phyloP scores from a whole-genome alignment of 345 rosid genomes.

The Citrus medica region DNA sequence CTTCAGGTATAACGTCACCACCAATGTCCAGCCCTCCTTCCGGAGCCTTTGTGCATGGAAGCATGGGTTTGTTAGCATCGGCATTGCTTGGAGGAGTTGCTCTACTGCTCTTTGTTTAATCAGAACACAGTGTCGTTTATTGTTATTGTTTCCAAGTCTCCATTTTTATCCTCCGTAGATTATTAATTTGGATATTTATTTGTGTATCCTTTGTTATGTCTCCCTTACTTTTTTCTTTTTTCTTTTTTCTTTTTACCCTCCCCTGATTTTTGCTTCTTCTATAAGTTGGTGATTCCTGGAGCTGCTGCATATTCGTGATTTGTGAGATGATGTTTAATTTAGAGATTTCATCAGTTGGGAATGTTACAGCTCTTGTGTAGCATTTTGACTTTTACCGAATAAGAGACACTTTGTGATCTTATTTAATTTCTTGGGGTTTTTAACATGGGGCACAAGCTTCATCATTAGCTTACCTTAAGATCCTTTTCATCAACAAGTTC shows the following conservation, averaged over 20 bases:
- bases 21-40: constrained; percentile 3
- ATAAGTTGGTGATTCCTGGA: constrained; percentile 23
- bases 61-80: constrained; percentile 16
- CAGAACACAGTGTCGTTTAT: neutral
- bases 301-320: constrained; percentile 27
- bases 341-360: constrained; percentile 11
- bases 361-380: constrained; percentile 25
- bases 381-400: constrained; percentile 28
- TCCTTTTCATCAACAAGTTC: neutral
- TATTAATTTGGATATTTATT: constrained; percentile 25
- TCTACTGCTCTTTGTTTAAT: constrained; percentile 30
- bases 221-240: too few species aligned
- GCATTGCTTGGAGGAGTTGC: constrained; percentile 33
- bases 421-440: neutral
- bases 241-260: too few species aligned
- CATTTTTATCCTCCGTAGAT: constrained; percentile 17
- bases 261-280: neutral
- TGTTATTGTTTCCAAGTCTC: neutral
- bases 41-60: constrained; percentile 28
- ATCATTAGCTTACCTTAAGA: neutral
- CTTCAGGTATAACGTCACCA: neutral
- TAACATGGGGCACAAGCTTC: neutral
- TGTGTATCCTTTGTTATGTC: constrained; percentile 32
- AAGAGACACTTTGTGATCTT: constrained; percentile 21
- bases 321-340: constrained; percentile 7